A percentile compares a stretch with the other conserved stretches of the same genome.
Evolutionary conservation across 345 rosid genomes (phyloP).

Genomic region (Corchorus olitorius): DNA sequence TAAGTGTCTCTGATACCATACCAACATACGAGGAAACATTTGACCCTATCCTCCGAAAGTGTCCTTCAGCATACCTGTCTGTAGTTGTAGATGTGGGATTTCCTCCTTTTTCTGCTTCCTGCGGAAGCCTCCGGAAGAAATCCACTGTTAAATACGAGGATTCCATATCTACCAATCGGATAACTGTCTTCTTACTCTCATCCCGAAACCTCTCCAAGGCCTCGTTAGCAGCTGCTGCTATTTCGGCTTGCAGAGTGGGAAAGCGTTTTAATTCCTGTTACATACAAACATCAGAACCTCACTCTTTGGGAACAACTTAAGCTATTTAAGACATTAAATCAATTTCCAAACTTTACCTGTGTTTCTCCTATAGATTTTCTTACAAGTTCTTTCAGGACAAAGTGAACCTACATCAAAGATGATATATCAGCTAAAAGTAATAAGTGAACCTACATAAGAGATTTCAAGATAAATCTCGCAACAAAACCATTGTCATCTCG

Average conservation of each 20-base stretch:
- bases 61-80: constrained; percentile 56
- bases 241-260: constrained; percentile 65
- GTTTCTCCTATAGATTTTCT: constrained; percentile 61
- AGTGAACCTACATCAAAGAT: constrained; percentile 52
- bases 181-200: constrained; percentile 54
- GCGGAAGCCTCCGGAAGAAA: constrained; percentile 66
- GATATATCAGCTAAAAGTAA: constrained; percentile 3
- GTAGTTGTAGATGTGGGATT: constrained; percentile 29
- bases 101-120: constrained; percentile 52
- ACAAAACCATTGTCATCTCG: neutral
- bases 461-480: neutral
- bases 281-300: constrained; percentile 4
- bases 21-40: constrained; percentile 55
- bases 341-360: constrained; percentile 41
- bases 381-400: constrained; percentile 61
- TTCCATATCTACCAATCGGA: constrained; percentile 73
- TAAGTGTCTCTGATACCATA: constrained; percentile 61
- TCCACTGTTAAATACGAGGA: constrained; percentile 67
- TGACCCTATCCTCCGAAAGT: constrained; percentile 59
- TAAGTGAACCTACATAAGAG: neutral
- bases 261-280: constrained; percentile 67
- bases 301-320: neutral
- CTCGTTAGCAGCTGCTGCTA: constrained; percentile 43
- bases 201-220: constrained; percentile 64
- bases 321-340: neutral